Evolutionary conservation across 2,329 filamentous ascomycete genomes (phyloP).

Genomic region (Fonsecaea multimorphosa): DNA sequence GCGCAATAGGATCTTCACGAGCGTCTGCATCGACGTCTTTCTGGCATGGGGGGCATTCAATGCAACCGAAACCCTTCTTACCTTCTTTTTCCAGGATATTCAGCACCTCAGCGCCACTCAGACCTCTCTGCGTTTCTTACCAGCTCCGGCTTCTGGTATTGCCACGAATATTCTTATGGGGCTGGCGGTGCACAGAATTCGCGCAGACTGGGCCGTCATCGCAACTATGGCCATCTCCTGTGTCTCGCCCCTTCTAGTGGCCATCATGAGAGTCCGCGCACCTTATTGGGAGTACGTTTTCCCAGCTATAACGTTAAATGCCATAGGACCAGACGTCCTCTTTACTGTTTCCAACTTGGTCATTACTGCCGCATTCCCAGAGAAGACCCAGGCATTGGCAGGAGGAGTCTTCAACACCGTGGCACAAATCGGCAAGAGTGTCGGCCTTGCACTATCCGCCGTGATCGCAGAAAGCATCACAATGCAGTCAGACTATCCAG

Average conservation of each 20-base stretch:
- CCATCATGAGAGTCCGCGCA: conserved; percentile 52
- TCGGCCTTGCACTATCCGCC: conserved; percentile 60
- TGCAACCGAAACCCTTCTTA: conserved; percentile 48
- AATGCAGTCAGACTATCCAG: conserved; percentile 39
- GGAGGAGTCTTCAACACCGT: conserved; percentile 68
- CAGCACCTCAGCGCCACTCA: conserved; percentile 54
- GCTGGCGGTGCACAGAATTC: conserved; percentile 53
- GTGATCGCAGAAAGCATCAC: conserved; percentile 55
- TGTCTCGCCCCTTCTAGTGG: conserved; percentile 61
- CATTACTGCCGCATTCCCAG: conserved; percentile 61
- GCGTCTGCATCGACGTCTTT: conserved; percentile 60
- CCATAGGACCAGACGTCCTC: conserved; percentile 46
- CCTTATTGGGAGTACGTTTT: conserved; percentile 61
- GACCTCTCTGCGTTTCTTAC: conserved; percentile 55
- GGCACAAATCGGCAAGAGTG: conserved; percentile 61
- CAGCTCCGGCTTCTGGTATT: conserved; percentile 45
- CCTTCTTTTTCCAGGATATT: conserved; percentile 53
- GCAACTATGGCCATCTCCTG: conserved; percentile 53
- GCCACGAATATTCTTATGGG: conserved; percentile 55
- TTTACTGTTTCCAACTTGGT: conserved; percentile 63
- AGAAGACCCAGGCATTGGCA: conserved; percentile 63
- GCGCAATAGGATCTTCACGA: conserved; percentile 62
- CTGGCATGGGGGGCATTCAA: conserved; percentile 56
- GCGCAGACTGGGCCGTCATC: conserved; percentile 50
- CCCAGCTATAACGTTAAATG: conserved; percentile 43